These are phyloP conservation scores for Arabidopsis hybrid DNA, from an alignment of 441 rosid genomes.

Conservation along the genomic window DNA sequence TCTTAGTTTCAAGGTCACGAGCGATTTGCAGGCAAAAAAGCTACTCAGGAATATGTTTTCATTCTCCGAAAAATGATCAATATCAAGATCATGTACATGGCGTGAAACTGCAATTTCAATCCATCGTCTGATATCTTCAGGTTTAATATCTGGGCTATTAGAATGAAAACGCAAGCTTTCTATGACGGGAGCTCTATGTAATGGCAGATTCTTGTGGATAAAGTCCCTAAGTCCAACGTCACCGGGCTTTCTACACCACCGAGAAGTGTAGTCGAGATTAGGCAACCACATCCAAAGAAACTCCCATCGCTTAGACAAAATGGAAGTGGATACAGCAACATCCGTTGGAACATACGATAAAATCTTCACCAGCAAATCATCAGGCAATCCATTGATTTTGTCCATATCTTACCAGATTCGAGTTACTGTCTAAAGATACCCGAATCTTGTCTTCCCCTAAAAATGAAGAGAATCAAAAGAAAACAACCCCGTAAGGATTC, in stretches of 20 bases:
- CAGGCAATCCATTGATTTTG: constrained; percentile 9
- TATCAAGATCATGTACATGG: no score
- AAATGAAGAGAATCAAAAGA: no score
- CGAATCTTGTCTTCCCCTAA: no score
- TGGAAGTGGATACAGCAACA: not conserved
- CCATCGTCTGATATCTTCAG: no score
- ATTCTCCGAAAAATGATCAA: no score
- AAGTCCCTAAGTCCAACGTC: not conserved
- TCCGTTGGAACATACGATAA: constrained; percentile 26
- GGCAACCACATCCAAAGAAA: constrained; percentile 28
- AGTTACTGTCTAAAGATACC: not conserved
- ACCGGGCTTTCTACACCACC: not conserved
- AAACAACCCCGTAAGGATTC: not conserved
- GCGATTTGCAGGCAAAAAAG: no score
- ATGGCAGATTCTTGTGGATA: not conserved
- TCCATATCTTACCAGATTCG: constrained; percentile 18
- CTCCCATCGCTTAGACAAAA: constrained; percentile 6
- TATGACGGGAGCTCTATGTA: no score
- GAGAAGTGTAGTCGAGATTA: not conserved
- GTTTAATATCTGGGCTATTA: no score
- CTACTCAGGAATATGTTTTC: no score
- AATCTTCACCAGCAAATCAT: constrained; percentile 12
- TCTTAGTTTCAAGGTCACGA: no score
- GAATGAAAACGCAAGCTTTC: no score
- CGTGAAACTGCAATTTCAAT: no score